Percentiles rank a stretch among this genome's conserved stretches.
Conservation (phyloP, 768 basidiomycete species). For the Russula foetens region DNA sequence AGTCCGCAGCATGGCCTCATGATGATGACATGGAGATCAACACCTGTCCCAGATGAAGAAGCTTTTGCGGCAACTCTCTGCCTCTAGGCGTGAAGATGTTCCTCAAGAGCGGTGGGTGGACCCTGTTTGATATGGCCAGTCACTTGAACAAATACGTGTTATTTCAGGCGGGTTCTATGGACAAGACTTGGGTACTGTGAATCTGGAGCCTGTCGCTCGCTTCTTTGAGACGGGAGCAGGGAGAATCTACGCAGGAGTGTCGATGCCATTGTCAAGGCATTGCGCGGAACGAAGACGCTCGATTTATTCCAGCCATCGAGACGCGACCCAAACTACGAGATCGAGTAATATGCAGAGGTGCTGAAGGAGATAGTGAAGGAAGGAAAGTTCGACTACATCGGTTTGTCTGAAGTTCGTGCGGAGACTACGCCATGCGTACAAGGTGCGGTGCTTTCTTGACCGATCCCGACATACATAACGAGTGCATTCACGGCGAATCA, state of each 20-base stretch:
- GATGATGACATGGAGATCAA: conserved; percentile 51
- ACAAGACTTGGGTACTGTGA: conserved; percentile 31
- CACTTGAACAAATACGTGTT: neutral
- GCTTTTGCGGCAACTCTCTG: conserved; percentile 44
- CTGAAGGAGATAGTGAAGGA: conserved; percentile 42
- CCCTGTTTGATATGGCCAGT: neutral
- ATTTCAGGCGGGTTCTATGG: conserved; percentile 50
- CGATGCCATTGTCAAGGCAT: conserved; percentile 32
- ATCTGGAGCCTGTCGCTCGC: conserved; percentile 39
- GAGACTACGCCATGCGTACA: conserved; percentile 37
- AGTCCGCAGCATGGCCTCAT: conserved; percentile 41
- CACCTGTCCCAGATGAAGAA: conserved; percentile 44
- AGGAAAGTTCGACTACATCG: conserved; percentile 52
- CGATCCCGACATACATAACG: neutral
- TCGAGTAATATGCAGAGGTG: conserved; percentile 39
- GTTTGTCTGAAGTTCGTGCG: conserved; percentile 48
- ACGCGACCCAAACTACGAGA: conserved; percentile 33
- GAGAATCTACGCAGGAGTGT: conserved; percentile 43
- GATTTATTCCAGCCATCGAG: conserved; percentile 54
- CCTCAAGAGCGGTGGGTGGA: conserved; percentile 40
- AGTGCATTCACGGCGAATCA: conserved; percentile 17
- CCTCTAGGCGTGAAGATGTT: conserved; percentile 41
- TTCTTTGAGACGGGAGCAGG: conserved; percentile 39
- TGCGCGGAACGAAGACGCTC: conserved; percentile 45
- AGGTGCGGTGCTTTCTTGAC: neutral